Evolutionary conservation across 2,329 filamentous ascomycete genomes (phyloP).

Genomic region (Colletotrichum chrysophilum): DNA sequence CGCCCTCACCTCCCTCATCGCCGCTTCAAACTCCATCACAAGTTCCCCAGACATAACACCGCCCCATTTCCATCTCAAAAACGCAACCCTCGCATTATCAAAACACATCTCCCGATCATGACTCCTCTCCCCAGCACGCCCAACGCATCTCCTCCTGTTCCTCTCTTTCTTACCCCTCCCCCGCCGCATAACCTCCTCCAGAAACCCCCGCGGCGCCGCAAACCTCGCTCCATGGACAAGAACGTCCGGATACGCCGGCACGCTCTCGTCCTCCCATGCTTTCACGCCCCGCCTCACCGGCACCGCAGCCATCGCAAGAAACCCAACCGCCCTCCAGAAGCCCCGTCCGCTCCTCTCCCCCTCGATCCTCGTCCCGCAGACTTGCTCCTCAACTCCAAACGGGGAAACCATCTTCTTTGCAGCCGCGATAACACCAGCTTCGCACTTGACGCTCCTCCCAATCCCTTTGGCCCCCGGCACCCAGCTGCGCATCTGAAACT

Average conservation of each 20-base stretch:
- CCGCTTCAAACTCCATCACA: not conserved
- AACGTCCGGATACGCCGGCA: not conserved
- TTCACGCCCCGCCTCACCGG: not conserved
- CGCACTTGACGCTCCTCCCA: not conserved
- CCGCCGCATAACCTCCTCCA: not conserved
- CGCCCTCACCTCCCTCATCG: not conserved
- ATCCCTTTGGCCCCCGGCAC: fast-evolving
- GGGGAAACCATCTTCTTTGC: not conserved
- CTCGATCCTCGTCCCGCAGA: not conserved
- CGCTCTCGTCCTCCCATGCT: not conserved
- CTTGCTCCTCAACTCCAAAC: not conserved
- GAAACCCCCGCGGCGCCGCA: not conserved
- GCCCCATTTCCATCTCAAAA: not conserved
- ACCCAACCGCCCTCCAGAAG: not conserved
- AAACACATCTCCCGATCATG: not conserved
- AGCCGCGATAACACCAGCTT: not conserved
- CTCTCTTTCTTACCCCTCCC: not conserved
- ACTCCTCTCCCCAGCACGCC: not conserved
- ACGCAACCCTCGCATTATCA: not conserved
- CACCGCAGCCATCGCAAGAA: not conserved
- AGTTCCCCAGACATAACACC: not conserved
- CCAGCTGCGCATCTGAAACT: not conserved
- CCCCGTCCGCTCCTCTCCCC: not conserved
- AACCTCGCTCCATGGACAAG: not conserved
- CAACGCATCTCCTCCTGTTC: not conserved